Percentiles rank a stretch among this genome's conserved stretches.
Evolutionary conservation across 805 yeast species (phyloP).

Genomic region (Kazachstania viticola): DNA sequence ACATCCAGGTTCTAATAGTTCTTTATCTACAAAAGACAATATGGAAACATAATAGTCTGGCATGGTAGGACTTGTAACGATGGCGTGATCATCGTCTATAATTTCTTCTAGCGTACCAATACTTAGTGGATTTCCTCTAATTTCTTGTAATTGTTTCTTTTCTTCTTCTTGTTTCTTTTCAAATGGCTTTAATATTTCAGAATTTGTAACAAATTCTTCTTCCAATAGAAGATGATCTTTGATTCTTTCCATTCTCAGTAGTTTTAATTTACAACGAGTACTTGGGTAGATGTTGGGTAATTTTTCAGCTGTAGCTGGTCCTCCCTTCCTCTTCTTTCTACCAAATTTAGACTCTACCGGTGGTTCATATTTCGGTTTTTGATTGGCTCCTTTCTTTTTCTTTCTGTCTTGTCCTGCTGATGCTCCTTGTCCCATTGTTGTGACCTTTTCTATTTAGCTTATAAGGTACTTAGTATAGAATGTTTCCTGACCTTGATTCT

Average conservation of each 20-base stretch:
- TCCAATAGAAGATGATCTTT: conserved; percentile 91
- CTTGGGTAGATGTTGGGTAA: conserved; percentile 84
- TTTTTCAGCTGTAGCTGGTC: conserved; percentile 72
- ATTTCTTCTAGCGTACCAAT: conserved; percentile 95
- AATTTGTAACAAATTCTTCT: conserved; percentile 91
- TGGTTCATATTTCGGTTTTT: conserved; percentile 96
- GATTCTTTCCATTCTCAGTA: conserved; percentile 87
- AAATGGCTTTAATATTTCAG: conserved; percentile 89
- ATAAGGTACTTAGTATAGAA: not conserved
- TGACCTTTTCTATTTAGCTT: too few species aligned
- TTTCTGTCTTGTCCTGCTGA: conserved; percentile 26
- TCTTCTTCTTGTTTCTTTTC: conserved; percentile 96
- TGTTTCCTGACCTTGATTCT: too few species aligned
- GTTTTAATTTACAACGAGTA: conserved; percentile 85
- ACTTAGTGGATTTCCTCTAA: conserved; percentile 93
- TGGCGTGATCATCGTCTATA: conserved; percentile 97
- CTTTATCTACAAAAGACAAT: conserved; percentile 93
- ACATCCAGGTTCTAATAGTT: conserved; percentile 91
- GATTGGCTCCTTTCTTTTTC: conserved; percentile 56
- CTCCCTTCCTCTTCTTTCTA: conserved; percentile 80
- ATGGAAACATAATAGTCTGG: conserved; percentile 96
- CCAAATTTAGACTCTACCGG: conserved; percentile 94
- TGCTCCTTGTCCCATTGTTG: conserved; percentile 28
- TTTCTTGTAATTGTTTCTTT: conserved; percentile 85
- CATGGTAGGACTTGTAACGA: conserved; percentile 90